Percentiles rank a stretch among this genome's conserved stretches.
Conservation (phyloP, 2,329 filamentous ascomycete genomes). For the Kalaharituber pfeilii region DNA sequence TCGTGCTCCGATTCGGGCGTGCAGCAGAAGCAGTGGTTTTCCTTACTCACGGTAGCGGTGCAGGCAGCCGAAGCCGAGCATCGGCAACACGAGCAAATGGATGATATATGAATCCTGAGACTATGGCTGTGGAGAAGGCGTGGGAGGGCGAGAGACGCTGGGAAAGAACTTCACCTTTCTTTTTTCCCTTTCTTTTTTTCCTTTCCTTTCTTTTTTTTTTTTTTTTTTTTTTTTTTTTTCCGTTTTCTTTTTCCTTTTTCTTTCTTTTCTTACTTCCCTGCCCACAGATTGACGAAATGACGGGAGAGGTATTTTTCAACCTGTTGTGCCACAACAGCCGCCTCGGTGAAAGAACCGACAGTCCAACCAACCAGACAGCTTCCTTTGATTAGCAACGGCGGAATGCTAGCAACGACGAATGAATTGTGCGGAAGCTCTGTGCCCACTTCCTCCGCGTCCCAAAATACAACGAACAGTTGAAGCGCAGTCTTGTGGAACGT, state of each 20-base stretch:
- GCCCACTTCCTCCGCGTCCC: too few species aligned
- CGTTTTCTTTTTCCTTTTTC: not conserved
- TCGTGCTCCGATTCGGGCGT: too few species aligned
- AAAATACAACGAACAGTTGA: too few species aligned
- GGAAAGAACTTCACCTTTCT: not conserved
- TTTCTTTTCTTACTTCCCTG: not conserved
- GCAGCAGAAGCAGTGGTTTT: not conserved
- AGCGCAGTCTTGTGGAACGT: too few species aligned
- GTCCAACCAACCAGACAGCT: too few species aligned
- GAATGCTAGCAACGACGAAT: too few species aligned
- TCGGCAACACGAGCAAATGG: not conserved
- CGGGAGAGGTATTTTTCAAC: not conserved
- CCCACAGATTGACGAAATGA: not conserved
- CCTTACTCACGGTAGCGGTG: not conserved
- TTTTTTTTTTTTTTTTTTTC: not conserved
- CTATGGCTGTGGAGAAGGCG: not conserved
- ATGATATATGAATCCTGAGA: not conserved
- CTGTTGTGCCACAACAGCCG: too few species aligned
- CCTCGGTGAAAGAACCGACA: too few species aligned
- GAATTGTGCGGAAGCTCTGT: too few species aligned
- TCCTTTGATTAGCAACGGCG: too few species aligned
- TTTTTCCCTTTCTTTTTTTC: not conserved
- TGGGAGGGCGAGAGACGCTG: not conserved
- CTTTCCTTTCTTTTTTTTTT: not conserved
- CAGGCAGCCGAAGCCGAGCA: conserved; percentile 1